Base-by-base conservation (phyloP, 2,329 filamentous ascomycete genomes). In the Tympanopsis confertula region DNA sequence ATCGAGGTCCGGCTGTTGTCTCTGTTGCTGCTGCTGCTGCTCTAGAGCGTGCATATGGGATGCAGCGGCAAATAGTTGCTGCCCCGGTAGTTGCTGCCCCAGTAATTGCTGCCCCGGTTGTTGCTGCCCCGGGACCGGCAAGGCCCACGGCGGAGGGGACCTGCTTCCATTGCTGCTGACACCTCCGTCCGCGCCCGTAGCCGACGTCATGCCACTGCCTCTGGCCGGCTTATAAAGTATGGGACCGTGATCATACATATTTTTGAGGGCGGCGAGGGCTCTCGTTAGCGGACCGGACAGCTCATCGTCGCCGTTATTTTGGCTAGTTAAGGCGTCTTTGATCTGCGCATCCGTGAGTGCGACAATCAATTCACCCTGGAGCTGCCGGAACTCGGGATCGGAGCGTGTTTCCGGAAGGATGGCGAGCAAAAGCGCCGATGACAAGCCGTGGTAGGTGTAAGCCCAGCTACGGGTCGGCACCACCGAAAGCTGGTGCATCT, bases 401-500 rank as follows among this genome's bases (percentile, higher is more conserved):
- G 69, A 61, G 51, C 78, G 78, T 2, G 74, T 78, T 45, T 79
- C 74, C 36, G 70, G 71, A 1, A 79, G 50, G 37, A 81, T 77
- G 13, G 75, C 75, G 5, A 81, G 67, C 3, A 81, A 59, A 3
- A 81, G 64, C 1, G 76, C 76, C 0, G 76, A 81, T 5, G 75
- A 80, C 5, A 81, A 63, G 2, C 76, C 74, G 46, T 81, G 74
- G 41, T 80, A 80, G 1, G 76, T 81, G 42, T 80, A 80, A 0
- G 76, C 75, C 76, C 76, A 81, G 40, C 73, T 79, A 19, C 76
- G 63, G 0, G 76, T 81, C 1, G 76, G 76, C 35, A 80, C 79
- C 5, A 77, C 71, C 2, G 74, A 79, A 20, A 81, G 58, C 44
- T 78, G 75, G 51, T 81, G 75, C 76, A 81, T 81, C 13, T 75